Percentiles rank a stretch among this genome's conserved stretches.
Conservation (phyloP, 2,329 filamentous ascomycete species). For the Talaromyces marneffei region DNA sequence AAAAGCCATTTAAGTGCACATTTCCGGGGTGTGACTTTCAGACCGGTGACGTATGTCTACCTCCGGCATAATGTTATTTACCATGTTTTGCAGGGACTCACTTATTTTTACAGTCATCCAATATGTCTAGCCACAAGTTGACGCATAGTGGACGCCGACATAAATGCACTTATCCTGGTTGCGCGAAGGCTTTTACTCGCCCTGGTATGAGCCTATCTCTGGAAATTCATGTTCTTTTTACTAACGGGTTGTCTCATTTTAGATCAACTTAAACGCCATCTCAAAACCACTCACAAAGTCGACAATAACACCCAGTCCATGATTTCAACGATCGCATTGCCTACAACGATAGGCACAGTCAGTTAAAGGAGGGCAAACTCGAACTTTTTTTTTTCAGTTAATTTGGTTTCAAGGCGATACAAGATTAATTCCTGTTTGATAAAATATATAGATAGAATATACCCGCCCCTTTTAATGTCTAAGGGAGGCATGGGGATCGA, state of each 20-base stretch:
- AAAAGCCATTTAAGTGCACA: conserved; percentile 41
- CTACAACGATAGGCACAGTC: not conserved
- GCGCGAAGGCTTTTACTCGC: conserved; percentile 40
- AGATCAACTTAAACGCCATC: conserved; percentile 17
- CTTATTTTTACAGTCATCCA: conserved; percentile 31
- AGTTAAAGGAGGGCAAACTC: not conserved
- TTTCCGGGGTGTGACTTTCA: conserved; percentile 40
- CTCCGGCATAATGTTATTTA: not conserved
- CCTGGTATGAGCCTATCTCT: conserved; percentile 29
- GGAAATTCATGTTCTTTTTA: not conserved
- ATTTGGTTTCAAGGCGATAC: not conserved
- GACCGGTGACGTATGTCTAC: conserved; percentile 37
- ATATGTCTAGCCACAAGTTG: conserved; percentile 42
- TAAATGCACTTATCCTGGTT: conserved; percentile 36
- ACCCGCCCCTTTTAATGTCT: not conserved
- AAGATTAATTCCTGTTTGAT: no score
- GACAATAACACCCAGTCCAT: not conserved
- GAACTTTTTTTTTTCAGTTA: not conserved
- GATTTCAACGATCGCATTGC: not conserved
- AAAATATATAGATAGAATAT: not conserved
- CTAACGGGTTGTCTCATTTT: not conserved
- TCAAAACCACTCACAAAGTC: conserved; percentile 16
- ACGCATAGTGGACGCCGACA: conserved; percentile 40
- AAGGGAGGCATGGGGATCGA: conserved; percentile 40
- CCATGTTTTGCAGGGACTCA: not conserved